phyloP scores from a whole-genome alignment of 495 filamentous ascomycete genomes.

The Aspergillus affinis region DNA sequence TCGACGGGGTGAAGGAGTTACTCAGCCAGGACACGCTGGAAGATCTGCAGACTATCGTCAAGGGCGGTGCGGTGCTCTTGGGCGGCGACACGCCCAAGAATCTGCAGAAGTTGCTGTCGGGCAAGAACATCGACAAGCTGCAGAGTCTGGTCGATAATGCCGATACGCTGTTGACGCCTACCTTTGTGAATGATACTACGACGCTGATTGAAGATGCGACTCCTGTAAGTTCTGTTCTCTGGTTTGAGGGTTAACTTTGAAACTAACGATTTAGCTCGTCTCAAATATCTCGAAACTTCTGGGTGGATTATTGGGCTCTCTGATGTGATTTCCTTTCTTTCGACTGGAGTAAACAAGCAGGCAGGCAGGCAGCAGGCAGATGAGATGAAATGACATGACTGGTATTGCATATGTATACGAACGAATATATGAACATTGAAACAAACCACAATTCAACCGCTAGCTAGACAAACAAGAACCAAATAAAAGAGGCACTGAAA shows the following conservation, averaged over 20 bases:
- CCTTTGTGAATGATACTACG: conserved; percentile 46
- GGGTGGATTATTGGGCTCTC: conserved; percentile 29
- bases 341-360: not conserved
- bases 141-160: conserved; percentile 36
- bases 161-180: conserved; percentile 29
- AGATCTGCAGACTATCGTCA: conserved; percentile 43
- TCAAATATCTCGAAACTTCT: conserved; percentile 35
- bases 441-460: not conserved
- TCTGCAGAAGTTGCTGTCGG: conserved; percentile 28
- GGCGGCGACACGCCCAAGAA: conserved; percentile 25
- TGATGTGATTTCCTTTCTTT: conserved; percentile 3
- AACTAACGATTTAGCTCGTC: conserved; percentile 23
- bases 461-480: conserved; percentile 5
- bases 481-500: conserved; percentile 11
- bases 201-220: conserved; percentile 52
- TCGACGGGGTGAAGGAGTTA: conserved; percentile 30
- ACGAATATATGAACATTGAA: conserved; percentile 4
- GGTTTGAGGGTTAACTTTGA: not conserved
- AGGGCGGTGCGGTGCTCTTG: conserved; percentile 27
- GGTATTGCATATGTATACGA: not conserved
- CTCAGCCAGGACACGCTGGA: conserved; percentile 39
- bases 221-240: conserved; percentile 39
- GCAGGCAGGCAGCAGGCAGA: no score
- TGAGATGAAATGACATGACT: conserved; percentile 4
- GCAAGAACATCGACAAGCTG: conserved; percentile 31